Evolutionary conservation across 2,329 filamentous ascomycete species (phyloP).

Genomic region (Trichoderma sp.): DNA sequence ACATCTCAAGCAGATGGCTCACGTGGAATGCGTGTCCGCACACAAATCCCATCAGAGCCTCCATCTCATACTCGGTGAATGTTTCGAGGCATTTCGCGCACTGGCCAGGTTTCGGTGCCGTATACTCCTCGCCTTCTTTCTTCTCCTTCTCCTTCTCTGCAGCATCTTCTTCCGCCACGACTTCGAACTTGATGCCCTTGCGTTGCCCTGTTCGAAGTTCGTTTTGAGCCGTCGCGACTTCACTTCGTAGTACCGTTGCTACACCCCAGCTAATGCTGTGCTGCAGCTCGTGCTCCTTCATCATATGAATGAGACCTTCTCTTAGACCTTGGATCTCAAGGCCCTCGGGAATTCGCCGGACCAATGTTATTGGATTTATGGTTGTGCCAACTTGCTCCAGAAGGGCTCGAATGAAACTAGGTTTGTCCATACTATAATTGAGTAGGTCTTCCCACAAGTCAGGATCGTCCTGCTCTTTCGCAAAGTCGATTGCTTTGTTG

Average conservation of each 20-base stretch:
- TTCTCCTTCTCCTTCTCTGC: conserved; percentile 29
- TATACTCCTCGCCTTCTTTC: conserved; percentile 35
- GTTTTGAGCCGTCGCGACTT: conserved; percentile 83
- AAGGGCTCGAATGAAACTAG: conserved; percentile 86
- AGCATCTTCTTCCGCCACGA: conserved; percentile 45
- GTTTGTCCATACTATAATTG: conserved; percentile 97
- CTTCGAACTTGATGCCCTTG: conserved; percentile 86
- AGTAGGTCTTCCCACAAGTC: conserved; percentile 95
- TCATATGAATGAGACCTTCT: conserved; percentile 85
- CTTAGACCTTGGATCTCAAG: conserved; percentile 88
- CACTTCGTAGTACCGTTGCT: conserved; percentile 80
- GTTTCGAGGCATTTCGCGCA: conserved; percentile 60
- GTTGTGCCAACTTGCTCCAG: conserved; percentile 92
- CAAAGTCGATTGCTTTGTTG: conserved; percentile 88
- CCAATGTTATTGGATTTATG: conserved; percentile 88
- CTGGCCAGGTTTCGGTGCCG: conserved; percentile 51
- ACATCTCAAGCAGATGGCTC: conserved; percentile 63
- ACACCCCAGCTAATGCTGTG: conserved; percentile 89
- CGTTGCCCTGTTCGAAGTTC: conserved; percentile 77
- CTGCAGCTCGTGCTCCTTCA: conserved; percentile 95
- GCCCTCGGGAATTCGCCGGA: conserved; percentile 87
- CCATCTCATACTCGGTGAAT: conserved; percentile 63
- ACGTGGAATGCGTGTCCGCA: conserved; percentile 84
- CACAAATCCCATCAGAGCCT: conserved; percentile 76
- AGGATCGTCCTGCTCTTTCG: conserved; percentile 87